Evolutionary conservation across 2,329 filamentous ascomycete genomes (phyloP).

Genomic region (Botrytis fragariae): DNA sequence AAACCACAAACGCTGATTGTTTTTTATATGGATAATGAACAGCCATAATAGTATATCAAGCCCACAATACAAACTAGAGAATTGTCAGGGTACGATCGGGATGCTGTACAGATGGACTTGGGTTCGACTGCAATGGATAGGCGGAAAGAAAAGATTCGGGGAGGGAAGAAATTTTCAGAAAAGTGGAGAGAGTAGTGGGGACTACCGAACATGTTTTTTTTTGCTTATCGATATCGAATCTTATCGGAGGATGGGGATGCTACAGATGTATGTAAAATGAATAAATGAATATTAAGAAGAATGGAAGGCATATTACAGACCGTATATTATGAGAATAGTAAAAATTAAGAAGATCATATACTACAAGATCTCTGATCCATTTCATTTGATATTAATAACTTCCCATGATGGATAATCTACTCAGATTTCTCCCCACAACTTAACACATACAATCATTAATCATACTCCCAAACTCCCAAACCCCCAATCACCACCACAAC

Average conservation of each 20-base stretch:
- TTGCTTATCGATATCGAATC: background rate
- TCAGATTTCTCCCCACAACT: background rate
- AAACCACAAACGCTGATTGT: constrained; percentile 24
- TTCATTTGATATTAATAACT: background rate
- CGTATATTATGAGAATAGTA: background rate
- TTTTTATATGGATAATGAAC: too few relatives aligned
- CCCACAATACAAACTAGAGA: too few relatives aligned
- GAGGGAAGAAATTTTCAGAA: background rate
- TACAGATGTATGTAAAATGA: too few relatives aligned
- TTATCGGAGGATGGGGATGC: background rate
- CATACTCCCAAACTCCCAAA: background rate
- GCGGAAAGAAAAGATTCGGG: background rate
- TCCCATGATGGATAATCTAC: background rate
- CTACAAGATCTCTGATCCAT: background rate
- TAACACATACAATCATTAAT: background rate
- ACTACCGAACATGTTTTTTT: background rate
- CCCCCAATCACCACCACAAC: background rate
- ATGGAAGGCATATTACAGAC: background rate
- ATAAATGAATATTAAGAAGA: background rate
- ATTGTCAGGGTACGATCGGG: too few relatives aligned
- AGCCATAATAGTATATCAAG: too few relatives aligned
- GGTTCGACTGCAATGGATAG: too few relatives aligned
- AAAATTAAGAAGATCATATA: background rate
- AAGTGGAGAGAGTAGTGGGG: background rate
- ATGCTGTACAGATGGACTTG: too few relatives aligned